Base-by-base conservation (phyloP, 306 rosid species). In the Rubus parviflorus region DNA sequence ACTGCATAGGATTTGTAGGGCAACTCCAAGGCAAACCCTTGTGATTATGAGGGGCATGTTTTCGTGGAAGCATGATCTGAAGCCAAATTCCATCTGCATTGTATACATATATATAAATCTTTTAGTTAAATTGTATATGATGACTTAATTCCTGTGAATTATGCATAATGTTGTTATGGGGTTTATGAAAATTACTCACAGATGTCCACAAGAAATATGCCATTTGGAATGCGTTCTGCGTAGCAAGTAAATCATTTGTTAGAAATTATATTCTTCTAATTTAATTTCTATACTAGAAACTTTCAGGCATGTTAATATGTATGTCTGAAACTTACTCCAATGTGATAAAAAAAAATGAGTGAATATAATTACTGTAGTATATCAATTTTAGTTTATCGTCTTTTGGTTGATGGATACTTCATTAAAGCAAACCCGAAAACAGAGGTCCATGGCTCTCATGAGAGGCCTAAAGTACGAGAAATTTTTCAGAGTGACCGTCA, bases 151-250 rank as follows among this genome's bases (percentile, higher is more conserved):
- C 56, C 56, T 16, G 35, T 12, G 8, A 12, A 11, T 20, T 40
- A n/a, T 71, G 40, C 3, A 46, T 49, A 37, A 48, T 25, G 19
- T 47, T 16, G n/a, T 16, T 35, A 16, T 17, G 47, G 5, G 23
- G 22, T 13, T 13, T 11, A 35, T 13, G 42, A 40, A 63, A 37
- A 15, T 6, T 20, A 73, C 85, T 79, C 83, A 89, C 91, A 74
- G 84, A 73, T 0, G 62, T 77, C 93, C 89, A 87, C 71, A 84
- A 51, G 90, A 91, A 91, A 72, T 77, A 82, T 6, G 96, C 89
- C 72, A 88, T 60, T 72, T 89, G 88, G 75, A 89, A 89, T n/a
- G 96, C 90, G 40, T 89, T 89, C 89, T 90, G 96, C 62, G 38
- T 16, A 58, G 20, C 17, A 54, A 15, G 51, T 11, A 56, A 40